These are phyloP conservation scores for Penicillium paxilli DNA, from an alignment of 495 filamentous ascomycete genomes.

Conservation along the genomic window DNA sequence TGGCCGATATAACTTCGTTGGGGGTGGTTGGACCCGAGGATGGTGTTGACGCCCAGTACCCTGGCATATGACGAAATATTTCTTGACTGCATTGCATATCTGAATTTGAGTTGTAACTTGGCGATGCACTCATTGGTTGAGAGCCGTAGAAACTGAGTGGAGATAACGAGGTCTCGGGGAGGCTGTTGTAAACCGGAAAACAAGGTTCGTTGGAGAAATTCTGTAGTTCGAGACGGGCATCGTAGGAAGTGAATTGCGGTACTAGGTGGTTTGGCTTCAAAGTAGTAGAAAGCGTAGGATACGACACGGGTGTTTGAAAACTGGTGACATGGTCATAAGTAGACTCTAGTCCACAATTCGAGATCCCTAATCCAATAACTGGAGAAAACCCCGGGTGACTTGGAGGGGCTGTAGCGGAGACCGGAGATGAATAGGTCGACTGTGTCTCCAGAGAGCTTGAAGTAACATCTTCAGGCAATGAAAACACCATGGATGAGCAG, in stretches of 20 bases:
- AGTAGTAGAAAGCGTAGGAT: constrained; percentile 14
- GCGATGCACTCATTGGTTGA: constrained; percentile 24
- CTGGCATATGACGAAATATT: constrained; percentile 10
- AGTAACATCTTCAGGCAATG: constrained; percentile 15
- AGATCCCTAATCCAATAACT: constrained; percentile 34
- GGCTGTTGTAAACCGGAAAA: constrained; percentile 21
- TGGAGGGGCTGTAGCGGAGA: constrained; percentile 11
- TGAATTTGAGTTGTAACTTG: constrained; percentile 23
- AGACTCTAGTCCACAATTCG: constrained; percentile 25
- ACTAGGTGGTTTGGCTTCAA: constrained; percentile 17
- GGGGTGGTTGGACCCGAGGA: constrained; percentile 17
- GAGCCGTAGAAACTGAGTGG: constrained; percentile 27
- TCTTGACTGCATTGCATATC: constrained; percentile 13
- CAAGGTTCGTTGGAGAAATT: constrained; percentile 16
- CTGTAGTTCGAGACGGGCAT: constrained; percentile 16
- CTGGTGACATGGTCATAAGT: constrained; percentile 10
- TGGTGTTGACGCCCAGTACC: constrained; percentile 25
- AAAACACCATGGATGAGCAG: constrained; percentile 9
- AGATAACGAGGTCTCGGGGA: constrained; percentile 18
- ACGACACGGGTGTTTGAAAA: constrained; percentile 6
- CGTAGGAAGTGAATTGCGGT: constrained; percentile 13
- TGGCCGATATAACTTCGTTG: not conserved
- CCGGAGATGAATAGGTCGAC: constrained; percentile 21
- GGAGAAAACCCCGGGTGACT: constrained; percentile 16
- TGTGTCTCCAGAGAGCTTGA: constrained; percentile 14